These are phyloP conservation scores for Thymus mandschuricus DNA, from an alignment of 257 asterid species.

Conservation along the genomic window DNA sequence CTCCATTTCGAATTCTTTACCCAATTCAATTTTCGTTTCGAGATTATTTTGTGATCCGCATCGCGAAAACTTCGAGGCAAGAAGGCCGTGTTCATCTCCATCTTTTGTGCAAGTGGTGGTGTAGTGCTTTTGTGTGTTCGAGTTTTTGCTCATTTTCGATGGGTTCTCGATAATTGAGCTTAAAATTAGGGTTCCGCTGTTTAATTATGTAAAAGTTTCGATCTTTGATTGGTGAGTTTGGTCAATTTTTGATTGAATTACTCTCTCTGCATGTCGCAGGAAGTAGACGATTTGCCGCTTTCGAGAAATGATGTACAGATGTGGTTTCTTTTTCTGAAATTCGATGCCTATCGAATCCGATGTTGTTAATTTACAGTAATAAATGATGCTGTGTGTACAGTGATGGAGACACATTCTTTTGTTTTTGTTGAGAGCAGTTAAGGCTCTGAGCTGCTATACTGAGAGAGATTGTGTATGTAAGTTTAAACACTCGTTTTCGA, in stretches of 20 bases:
- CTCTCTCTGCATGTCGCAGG: slow-evolving; percentile 49
- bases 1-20: slow-evolving; percentile 5
- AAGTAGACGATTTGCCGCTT: slow-evolving; percentile 19
- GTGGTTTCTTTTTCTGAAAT: slow-evolving; percentile 22
- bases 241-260: slow-evolving; percentile 10
- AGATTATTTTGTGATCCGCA: background rate
- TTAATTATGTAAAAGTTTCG: slow-evolving; percentile 27
- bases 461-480: background rate
- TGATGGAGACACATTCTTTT: slow-evolving; percentile 10
- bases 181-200: slow-evolving; percentile 44
- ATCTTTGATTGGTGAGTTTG: slow-evolving; percentile 12
- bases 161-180: slow-evolving; percentile 24
- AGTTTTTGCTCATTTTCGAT: background rate
- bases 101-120: slow-evolving; percentile 25
- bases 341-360: slow-evolving; percentile 20
- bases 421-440: slow-evolving; percentile 21
- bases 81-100: too few species aligned
- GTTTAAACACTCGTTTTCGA: background rate
- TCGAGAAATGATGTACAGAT: slow-evolving; percentile 21
- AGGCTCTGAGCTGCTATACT: background rate
- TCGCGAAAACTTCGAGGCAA: background rate
- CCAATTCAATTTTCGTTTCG: slow-evolving; percentile 14
- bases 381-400: slow-evolving; percentile 9
- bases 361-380: slow-evolving; percentile 2
- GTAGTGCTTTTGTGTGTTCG: background rate